phyloP scores from a whole-genome alignment of 2,329 filamentous ascomycete genomes.

The Alternaria burnsii region DNA sequence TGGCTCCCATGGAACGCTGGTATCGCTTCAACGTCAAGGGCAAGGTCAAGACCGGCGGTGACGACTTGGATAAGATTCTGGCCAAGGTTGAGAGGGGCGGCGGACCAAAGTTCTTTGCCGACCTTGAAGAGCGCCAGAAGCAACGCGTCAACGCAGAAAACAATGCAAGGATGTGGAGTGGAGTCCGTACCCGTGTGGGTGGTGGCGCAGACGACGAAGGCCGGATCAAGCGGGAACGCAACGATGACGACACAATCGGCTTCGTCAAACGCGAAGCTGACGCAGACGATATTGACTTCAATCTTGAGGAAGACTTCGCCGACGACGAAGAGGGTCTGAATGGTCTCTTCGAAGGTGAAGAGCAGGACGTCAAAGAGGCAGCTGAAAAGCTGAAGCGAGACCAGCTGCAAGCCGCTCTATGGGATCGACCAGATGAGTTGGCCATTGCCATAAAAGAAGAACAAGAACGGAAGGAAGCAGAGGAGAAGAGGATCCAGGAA shows the following conservation, averaged over 20 bases:
- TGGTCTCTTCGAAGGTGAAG: constrained; percentile 53
- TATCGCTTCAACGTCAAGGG: constrained; percentile 83
- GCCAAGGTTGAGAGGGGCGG: constrained; percentile 73
- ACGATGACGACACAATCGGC: constrained; percentile 52
- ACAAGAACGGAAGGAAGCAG: constrained; percentile 72
- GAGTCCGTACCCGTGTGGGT: constrained; percentile 43
- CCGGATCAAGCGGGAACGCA: constrained; percentile 44
- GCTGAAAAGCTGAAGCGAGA: constrained; percentile 74
- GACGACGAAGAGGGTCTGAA: constrained; percentile 75
- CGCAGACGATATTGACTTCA: constrained; percentile 72
- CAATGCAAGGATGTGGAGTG: constrained; percentile 21
- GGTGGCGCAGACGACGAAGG: constrained; percentile 51
- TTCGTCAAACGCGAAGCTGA: constrained; percentile 62
- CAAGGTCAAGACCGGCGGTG: constrained; percentile 80
- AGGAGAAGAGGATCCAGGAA: constrained; percentile 73
- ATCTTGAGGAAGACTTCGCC: constrained; percentile 76
- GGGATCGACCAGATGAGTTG: constrained; percentile 67
- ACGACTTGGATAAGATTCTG: constrained; percentile 87
- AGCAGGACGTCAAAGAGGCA: constrained; percentile 69
- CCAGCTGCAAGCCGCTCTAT: constrained; percentile 87
- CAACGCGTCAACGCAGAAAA: constrained; percentile 57
- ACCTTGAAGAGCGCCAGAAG: constrained; percentile 55
- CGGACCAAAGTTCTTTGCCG: constrained; percentile 76
- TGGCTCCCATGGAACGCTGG: constrained; percentile 95
- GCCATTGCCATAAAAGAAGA: constrained; percentile 72